Evolutionary conservation across 805 yeast genomes (phyloP).

Genomic region (Kuraishia floccosa): DNA sequence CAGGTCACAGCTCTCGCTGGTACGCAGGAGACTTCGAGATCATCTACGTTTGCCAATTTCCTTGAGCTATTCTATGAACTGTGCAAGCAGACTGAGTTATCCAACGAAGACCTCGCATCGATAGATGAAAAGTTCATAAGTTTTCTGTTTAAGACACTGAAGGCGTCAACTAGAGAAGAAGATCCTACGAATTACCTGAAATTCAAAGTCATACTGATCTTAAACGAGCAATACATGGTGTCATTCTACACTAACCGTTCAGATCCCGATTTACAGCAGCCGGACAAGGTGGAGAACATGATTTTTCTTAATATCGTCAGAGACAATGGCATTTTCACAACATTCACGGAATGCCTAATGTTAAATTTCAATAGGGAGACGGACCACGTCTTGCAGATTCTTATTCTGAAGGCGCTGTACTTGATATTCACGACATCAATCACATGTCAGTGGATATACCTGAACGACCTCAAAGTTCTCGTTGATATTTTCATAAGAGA

Average conservation of each 20-base stretch:
- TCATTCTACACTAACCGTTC: conserved; percentile 21
- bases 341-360: conserved; percentile 59
- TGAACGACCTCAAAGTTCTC: conserved; percentile 77
- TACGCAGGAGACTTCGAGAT: conserved; percentile 28
- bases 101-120: conserved; percentile 24
- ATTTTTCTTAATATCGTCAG: conserved; percentile 44
- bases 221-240: conserved; percentile 86
- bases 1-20: conserved; percentile 31
- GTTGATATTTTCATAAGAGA: conserved; percentile 79
- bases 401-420: conserved; percentile 71
- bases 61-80: conserved; percentile 45
- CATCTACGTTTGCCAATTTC: conserved; percentile 14
- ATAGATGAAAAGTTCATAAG: conserved; percentile 34
- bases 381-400: conserved; percentile 60
- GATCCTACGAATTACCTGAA: conserved; percentile 56
- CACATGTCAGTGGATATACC: conserved; percentile 60
- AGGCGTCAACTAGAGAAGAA: conserved; percentile 28
- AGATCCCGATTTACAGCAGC: conserved; percentile 5
- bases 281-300: conserved; percentile 22
- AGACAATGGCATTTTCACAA: conserved; percentile 29
- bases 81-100: conserved; percentile 37
- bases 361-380: conserved; percentile 69
- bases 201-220: conserved; percentile 57
- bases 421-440: conserved; percentile 55
- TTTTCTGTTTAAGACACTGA: conserved; percentile 33